Evolutionary conservation across 129 eudicot genomes (phyloP), one percentile per base, ranked within the genome.

Genomic region (Mikania micrantha): DNA sequence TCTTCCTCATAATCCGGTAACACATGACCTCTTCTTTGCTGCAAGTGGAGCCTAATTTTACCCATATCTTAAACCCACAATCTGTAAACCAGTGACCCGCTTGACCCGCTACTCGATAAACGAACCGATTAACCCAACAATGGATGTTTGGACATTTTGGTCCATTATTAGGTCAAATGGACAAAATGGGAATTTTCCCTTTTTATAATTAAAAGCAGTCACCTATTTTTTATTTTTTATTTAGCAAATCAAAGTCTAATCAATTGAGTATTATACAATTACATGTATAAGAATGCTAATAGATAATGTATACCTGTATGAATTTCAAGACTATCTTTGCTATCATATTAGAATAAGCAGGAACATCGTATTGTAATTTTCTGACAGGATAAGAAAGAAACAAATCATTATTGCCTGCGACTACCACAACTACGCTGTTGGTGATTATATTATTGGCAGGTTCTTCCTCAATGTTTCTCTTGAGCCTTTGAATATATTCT

Each of bases 361-460:
- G 17, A 48, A 83, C 22, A 47, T 90, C 86, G 9, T 86, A 82
- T 6, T 52, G 53, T 7, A 10, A 16, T n/a, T 56, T 65, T 17
- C 82, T 75, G 10, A 66, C 3, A 4, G 82, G 83, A 11, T 75
- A 0, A 2, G 76, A 49, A 27, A 80, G 64, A 24, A 84, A 54
- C 0, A 91, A 25, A 59, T 91, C 95, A 62, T 87, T 79, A 57
- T 81, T 85, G 32, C 95, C 87, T 5, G 88, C 85, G 9, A 81
- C 79, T 13, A 90, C 62, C 10, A 90, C 4, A 60, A 44, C 67
- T 7, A 90, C 2, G 44, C 83, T 64, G 36, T 87, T 83, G 28
- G 49, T 58, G 22, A 90, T 17, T 9, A 87, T 75, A 52, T 40
- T 32, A 0, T 62, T 58, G 29, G 90, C 50, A n/a, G 5, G 71